phyloP scores from a whole-genome alignment of 176 grass and related monocot genomes.

The Themeda triandra region DNA sequence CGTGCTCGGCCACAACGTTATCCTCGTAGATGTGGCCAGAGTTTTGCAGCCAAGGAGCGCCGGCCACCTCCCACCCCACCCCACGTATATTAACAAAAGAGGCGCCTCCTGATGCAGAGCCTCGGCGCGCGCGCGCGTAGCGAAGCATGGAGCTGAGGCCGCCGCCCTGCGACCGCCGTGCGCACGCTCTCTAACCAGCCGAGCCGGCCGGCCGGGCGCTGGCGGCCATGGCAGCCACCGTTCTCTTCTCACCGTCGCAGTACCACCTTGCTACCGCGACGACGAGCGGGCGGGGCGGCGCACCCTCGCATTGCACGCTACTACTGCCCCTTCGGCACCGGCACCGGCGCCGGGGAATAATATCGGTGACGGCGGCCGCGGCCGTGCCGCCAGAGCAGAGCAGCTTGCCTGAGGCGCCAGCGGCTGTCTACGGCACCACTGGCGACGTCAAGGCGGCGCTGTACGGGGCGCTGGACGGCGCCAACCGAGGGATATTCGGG shows the following conservation, averaged over 20 bases:
- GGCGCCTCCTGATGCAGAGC: not conserved
- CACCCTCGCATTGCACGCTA: not conserved
- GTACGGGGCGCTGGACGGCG: slow-evolving; percentile 44
- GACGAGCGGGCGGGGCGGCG: not conserved
- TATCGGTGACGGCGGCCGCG: not conserved
- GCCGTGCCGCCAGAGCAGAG: slow-evolving; percentile 32
- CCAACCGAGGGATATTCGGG: slow-evolving; percentile 78
- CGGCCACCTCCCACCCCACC: slow-evolving; percentile 13
- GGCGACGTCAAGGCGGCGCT: slow-evolving; percentile 51
- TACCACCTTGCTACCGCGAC: not conserved
- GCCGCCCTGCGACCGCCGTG: not conserved
- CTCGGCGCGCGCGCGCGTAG: not conserved
- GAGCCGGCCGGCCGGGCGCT: not conserved
- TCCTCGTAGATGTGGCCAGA: slow-evolving; percentile 37
- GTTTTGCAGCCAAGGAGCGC: not conserved
- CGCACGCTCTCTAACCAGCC: not conserved
- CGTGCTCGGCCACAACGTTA: slow-evolving; percentile 33
- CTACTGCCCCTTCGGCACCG: not conserved
- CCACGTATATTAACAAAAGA: slow-evolving; percentile 1
- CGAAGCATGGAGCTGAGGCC: slow-evolving; percentile 18
- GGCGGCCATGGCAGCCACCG: slow-evolving; percentile 37
- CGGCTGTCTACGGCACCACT: not conserved
- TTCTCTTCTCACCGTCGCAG: not conserved
- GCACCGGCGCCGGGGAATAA: not conserved
- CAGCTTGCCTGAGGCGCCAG: not conserved